Base-by-base conservation (phyloP, 2,329 filamentous ascomycete species). In the Waltergamsia citrina region DNA sequence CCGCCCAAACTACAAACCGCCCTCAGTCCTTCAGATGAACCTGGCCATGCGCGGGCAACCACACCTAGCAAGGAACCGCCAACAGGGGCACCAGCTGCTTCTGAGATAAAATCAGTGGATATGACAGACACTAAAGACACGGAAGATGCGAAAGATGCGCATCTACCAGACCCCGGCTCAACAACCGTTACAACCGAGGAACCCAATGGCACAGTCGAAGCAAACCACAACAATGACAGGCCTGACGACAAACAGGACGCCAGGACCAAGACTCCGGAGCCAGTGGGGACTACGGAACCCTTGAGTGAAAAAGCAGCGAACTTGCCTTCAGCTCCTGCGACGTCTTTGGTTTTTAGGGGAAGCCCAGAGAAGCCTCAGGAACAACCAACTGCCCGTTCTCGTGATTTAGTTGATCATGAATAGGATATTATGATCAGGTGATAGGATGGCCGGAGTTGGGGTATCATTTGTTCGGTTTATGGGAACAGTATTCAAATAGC, bases 351-450 rank as follows among this genome's bases (percentile, higher is more conserved):
- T 46, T 73, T 74, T 57, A 69, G 74, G 47, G 69, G 70, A 43
- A 78, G 74, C 46, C 74, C 74, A 17, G 75, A 78, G 48, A 78
- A 78, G 57, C 47, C 59, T 33, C 57, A 60, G 34, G 47, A 49
- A 30, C 43, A 57, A 22, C 46, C 51, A 7, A 45, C 35, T 39
- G 17, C 42, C 46, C 15, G 43, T 52, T 26, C 44, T 54, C 14
- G 43, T 62, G 22, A 47, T 54, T 39, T 19, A 20, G 48, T 59
- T 22, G 44, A 45, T 18, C 47, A 41, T 17, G 44, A 44, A 16
- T 43, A 57, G 29, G n/a, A 27, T 27, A 27, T n/a, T 27, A 15
- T n/a, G 7, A 27, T 27, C n/a, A 27, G 25, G 25, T n/a, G n/a
- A n/a, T 27, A 15, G 25, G 9, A 32, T 34, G 24, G 33, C 34